Evolutionary conservation across 768 basidiomycete genomes (phyloP), one percentile per base, ranked within the genome.

Genomic region (Arthromyces matolae): DNA sequence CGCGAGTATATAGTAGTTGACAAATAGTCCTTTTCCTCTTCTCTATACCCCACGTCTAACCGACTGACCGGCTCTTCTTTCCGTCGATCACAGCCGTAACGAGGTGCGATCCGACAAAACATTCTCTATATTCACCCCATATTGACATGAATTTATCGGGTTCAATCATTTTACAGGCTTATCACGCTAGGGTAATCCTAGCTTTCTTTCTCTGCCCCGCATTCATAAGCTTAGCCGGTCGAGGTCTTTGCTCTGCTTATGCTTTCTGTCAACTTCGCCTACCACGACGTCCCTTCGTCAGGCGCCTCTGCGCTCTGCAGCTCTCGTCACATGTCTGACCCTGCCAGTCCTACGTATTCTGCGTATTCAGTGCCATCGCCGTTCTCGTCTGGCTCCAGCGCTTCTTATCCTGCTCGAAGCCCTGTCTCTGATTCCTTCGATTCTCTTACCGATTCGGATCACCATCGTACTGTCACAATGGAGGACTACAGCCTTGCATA

Each of bases 351-450:
- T 23, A 66, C 71, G 46, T 64, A 68, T 42, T 65, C 72, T 0
- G 60, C 64, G 49, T 61, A 60, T 50, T 71, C 71, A 16, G 62
- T 60, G 0, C 56, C 69, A 3, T 73, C 73, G 3, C 71, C 72
- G 23, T 62, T 68, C 45, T 73, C 74, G 6, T 68, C 69, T 5
- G 63, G 63, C 10, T 72, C 72, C 3, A 62, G 62, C 42, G 67
- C 67, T 53, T 63, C 61, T 5, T 60, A 56, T 37, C 56, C 54
- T 27, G 52, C 51, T 29, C 66, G 61, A 55, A 72, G 70, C 34
- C 72, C 71, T 12, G 60, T 71, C 16, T 66, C 72, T 0, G 71
- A 72, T 12, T 60, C 64, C 5, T 49, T 53, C n/a, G 46, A 51
- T 34, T 22, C 38, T 1, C 29, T 50, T 8, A 31, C 58, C 22